phyloP scores from a whole-genome alignment of 1,284 basidiomycete species.

The Cystobasidiaceae sp. region DNA sequence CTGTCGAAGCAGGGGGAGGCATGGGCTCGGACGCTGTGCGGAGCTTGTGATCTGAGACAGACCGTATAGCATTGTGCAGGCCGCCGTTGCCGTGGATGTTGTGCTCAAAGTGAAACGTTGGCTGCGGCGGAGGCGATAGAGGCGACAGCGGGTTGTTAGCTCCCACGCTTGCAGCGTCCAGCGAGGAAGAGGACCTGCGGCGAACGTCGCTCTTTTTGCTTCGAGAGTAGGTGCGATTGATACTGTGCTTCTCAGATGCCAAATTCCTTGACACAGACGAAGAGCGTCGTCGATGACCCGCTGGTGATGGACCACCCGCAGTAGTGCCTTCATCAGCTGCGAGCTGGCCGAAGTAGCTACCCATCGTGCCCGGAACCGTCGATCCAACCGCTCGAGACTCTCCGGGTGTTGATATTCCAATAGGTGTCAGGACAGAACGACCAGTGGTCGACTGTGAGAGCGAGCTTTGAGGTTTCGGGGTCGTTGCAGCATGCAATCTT shows the following conservation, averaged over 20 bases:
- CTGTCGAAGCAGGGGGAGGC: neutral
- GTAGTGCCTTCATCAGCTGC: neutral
- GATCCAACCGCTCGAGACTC: no score
- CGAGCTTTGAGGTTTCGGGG: neutral
- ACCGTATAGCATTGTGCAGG: constrained; percentile 63
- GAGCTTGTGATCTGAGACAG: constrained; percentile 55
- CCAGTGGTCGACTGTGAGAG: neutral
- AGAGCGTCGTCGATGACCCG: constrained; percentile 11
- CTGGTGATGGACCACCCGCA: neutral
- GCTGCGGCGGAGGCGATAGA: neutral
- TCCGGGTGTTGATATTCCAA: neutral
- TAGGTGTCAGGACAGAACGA: neutral
- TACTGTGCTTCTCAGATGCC: neutral
- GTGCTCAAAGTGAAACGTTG: constrained; percentile 33
- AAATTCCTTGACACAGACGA: neutral
- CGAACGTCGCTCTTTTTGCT: constrained; percentile 6
- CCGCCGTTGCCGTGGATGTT: constrained; percentile 73
- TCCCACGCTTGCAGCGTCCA: neutral
- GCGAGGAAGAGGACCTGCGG: constrained; percentile 2
- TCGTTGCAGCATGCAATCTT: neutral
- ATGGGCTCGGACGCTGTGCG: constrained; percentile 39
- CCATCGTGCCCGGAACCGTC: neutral
- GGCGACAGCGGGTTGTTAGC: neutral
- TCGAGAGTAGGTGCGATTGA: constrained; percentile 20
- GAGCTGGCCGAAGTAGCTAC: constrained; percentile 7